phyloP scores from a whole-genome alignment of 2,329 filamentous ascomycete genomes.

The Chrysoporthe cubensis region DNA sequence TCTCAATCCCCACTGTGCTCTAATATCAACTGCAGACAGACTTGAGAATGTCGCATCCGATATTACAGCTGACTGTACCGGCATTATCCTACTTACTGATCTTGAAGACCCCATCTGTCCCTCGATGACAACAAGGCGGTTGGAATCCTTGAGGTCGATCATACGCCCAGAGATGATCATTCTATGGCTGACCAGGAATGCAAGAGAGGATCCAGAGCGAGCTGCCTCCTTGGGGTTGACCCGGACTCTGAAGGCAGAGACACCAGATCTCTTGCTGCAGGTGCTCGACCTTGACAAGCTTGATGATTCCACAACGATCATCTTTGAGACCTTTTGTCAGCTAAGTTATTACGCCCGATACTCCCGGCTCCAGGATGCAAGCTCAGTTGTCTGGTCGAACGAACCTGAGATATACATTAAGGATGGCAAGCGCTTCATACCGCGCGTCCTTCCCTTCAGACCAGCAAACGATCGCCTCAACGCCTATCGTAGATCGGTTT shows the following conservation, averaged over 20 bases:
- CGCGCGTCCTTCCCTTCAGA: slow-evolving; percentile 45
- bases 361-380: slow-evolving; percentile 2
- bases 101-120: slow-evolving; percentile 41
- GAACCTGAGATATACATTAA: slow-evolving; percentile 47
- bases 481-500: slow-evolving; percentile 42
- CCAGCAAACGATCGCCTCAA: slow-evolving; percentile 45
- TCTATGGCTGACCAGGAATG: slow-evolving; percentile 38
- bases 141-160: slow-evolving; percentile 36
- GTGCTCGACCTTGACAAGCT: slow-evolving; percentile 38
- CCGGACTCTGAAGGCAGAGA: slow-evolving; percentile 39
- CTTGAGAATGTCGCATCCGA: slow-evolving; percentile 36
- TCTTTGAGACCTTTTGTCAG: slow-evolving; percentile 33
- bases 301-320: slow-evolving; percentile 11
- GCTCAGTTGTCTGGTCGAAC: slow-evolving; percentile 35
- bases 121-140: slow-evolving; percentile 38
- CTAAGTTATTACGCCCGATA: slow-evolving; percentile 28
- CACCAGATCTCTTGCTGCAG: slow-evolving; percentile 37
- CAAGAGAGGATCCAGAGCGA: slow-evolving; percentile 33
- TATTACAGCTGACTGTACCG: slow-evolving; percentile 34
- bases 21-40: slow-evolving; percentile 28
- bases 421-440: slow-evolving; percentile 39
- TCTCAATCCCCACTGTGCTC: slow-evolving; percentile 32
- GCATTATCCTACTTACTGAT: slow-evolving; percentile 42
- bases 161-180: slow-evolving; percentile 37
- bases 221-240: slow-evolving; percentile 40